These are phyloP conservation scores for Isatis lusitanica DNA, from an alignment of 441 rosid genomes.

Conservation along the genomic window DNA sequence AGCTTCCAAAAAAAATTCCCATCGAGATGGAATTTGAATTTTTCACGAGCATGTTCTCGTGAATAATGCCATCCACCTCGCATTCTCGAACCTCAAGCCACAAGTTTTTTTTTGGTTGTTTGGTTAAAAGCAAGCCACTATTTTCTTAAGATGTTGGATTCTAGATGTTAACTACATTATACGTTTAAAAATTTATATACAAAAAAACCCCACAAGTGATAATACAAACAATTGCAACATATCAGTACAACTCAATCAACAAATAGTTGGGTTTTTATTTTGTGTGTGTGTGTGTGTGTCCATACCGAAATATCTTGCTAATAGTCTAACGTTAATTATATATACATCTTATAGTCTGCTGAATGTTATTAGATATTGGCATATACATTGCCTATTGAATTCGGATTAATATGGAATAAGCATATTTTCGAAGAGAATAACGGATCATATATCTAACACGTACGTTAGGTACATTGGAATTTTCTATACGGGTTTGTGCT, in stretches of 20 bases:
- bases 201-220: background rate
- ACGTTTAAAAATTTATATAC: background rate
- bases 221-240: background rate
- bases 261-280: no score
- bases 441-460: constrained; percentile 6
- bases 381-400: background rate
- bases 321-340: background rate
- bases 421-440: background rate
- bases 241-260: no score
- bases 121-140: constrained; percentile 5
- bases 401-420: background rate
- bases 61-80: constrained; percentile 25
- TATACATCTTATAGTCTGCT: background rate
- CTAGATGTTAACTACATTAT: background rate
- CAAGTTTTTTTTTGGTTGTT: background rate
- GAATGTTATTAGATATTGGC: background rate
- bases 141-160: background rate
- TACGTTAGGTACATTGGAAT: constrained; percentile 3
- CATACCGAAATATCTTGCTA: no score
- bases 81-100: constrained; percentile 3
- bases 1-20: background rate
- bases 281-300: no score
- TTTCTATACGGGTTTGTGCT: background rate
- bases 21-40: constrained; percentile 13
- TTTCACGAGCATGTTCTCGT: constrained; percentile 15